Evolutionary conservation across 1,284 basidiomycete genomes (phyloP).

Genomic region (Melampsora larici-populina): DNA sequence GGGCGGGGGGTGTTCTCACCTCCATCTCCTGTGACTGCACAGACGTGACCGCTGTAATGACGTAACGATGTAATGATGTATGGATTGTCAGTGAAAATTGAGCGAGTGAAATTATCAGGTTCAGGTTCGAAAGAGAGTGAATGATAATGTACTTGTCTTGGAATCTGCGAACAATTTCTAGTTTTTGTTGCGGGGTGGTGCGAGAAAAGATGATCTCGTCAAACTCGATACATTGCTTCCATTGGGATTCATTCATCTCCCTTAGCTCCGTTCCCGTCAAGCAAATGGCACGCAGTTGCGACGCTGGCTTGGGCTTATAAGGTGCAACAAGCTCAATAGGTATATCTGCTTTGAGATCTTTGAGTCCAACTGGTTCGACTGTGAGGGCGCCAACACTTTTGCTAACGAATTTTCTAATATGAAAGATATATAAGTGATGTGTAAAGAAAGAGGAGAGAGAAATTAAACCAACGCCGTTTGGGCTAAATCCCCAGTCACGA

Average conservation of each 20-base stretch:
- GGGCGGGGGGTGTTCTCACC: neutral
- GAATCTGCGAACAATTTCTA: constrained; percentile 66
- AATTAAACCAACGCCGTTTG: constrained; percentile 53
- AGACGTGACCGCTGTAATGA: neutral
- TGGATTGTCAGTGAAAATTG: neutral
- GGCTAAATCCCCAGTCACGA: constrained; percentile 67
- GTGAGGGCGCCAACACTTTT: constrained; percentile 64
- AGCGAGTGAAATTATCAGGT: constrained; percentile 46
- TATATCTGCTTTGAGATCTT: constrained; percentile 51
- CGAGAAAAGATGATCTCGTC: constrained; percentile 70
- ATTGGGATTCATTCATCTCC: constrained; percentile 52
- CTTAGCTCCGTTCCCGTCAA: constrained; percentile 60
- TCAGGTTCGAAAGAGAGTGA: neutral
- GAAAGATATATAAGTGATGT: constrained; percentile 53
- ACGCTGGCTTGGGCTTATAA: constrained; percentile 51
- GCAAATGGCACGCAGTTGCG: constrained; percentile 41
- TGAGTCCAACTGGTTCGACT: constrained; percentile 46
- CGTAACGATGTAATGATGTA: neutral
- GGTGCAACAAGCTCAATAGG: constrained; percentile 54
- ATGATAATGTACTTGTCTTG: constrained; percentile 57
- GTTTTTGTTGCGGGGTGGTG: constrained; percentile 70
- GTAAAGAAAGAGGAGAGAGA: neutral
- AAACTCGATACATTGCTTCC: constrained; percentile 57
- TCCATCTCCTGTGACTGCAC: neutral
- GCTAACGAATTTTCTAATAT: constrained; percentile 52